Percentiles rank a stretch among this genome's conserved stretches.
These are phyloP conservation scores for Alternaria brassicae DNA, from an alignment of 2,329 filamentous ascomycete species.

Conservation along the genomic window DNA sequence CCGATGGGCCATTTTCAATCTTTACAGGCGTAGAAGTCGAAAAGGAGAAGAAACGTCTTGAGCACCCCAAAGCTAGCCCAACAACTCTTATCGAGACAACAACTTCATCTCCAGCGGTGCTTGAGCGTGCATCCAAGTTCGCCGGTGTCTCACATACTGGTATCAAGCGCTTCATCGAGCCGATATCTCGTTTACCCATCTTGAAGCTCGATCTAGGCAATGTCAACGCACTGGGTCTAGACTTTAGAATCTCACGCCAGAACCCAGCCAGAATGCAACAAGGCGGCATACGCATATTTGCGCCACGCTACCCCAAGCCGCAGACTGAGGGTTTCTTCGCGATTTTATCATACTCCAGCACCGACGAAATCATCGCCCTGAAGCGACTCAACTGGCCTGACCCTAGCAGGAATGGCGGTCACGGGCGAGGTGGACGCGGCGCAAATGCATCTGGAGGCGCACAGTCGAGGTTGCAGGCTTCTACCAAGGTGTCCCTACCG, in stretches of 20 bases:
- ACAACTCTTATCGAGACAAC: slow-evolving; percentile 51
- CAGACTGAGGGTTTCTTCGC: slow-evolving; percentile 96
- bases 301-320: slow-evolving; percentile 89
- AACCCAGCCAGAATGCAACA: slow-evolving; percentile 59
- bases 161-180: slow-evolving; percentile 63
- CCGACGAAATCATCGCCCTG: slow-evolving; percentile 81
- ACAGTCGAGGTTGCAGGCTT: slow-evolving; percentile 58
- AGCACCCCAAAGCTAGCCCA: slow-evolving; percentile 46
- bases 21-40: slow-evolving; percentile 72
- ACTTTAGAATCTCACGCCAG: slow-evolving; percentile 68
- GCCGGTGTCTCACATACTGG: slow-evolving; percentile 59
- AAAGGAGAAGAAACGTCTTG: slow-evolving; percentile 53
- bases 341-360: slow-evolving; percentile 70
- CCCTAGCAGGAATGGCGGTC: slow-evolving; percentile 7
- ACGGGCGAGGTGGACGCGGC: slow-evolving; percentile 15
- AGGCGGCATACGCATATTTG: slow-evolving; percentile 76
- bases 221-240: slow-evolving; percentile 68
- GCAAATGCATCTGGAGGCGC: slow-evolving; percentile 21
- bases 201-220: slow-evolving; percentile 68
- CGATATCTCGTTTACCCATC: slow-evolving; percentile 71
- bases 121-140: slow-evolving; percentile 53
- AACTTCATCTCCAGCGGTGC: slow-evolving; percentile 14
- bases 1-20: slow-evolving; percentile 78
- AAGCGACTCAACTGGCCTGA: slow-evolving; percentile 82
- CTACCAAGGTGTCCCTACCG: slow-evolving; percentile 68